Base-by-base conservation (phyloP, 1,139 yeast species). In the Pichia terricola region DNA sequence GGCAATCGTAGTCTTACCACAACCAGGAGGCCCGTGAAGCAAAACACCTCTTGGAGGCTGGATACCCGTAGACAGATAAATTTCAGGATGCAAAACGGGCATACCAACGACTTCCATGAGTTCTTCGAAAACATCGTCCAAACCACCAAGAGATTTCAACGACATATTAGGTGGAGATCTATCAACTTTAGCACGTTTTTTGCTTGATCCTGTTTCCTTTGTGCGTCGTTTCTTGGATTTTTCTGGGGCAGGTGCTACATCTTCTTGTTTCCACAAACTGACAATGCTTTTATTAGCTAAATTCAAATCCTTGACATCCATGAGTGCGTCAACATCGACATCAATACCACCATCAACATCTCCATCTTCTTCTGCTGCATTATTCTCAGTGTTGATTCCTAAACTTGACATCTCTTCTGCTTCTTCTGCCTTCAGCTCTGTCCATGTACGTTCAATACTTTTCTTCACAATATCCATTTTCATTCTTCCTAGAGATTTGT, bases 11-110 rank as follows among this genome's bases (percentile, higher is more conserved):
- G 99, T 91, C 59, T 91, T 91, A 60, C 99, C 99, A 68, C 98
- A 91, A 11, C 99, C 99, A 1, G 98, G 98, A 0, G 99, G 98
- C 0, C 99, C 99, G 62, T 89, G 96, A 31, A 91, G 66, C 30
- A 91, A 63, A 2, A 91, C 95, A 48, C 98, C 98, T 40, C 97
- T 72, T n/a, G 98, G 95, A 11, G 96, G 96, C 53, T 88, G 95
- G 4, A 91, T 89, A 27, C 98, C 97, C 0, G 95, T 84, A 8
- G 89, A 74, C 22, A 69, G 54, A 58, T 87, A 91, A 2, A 91
- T 85, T 62, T 91, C 98, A 0, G 97, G 96, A 59, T 91, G 98
- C 37, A 85, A 67, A 34, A 91, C 79, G 0, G 98, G 98, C 66
- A 91, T 72, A 2, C 95, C 96, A 2, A 94, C 81, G 38, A 88